A percentile compares a stretch with the other conserved stretches of the same genome.
Evolutionary conservation across 2,329 filamentous ascomycete genomes (phyloP).

Genomic region (Cryphonectria radicalis): DNA sequence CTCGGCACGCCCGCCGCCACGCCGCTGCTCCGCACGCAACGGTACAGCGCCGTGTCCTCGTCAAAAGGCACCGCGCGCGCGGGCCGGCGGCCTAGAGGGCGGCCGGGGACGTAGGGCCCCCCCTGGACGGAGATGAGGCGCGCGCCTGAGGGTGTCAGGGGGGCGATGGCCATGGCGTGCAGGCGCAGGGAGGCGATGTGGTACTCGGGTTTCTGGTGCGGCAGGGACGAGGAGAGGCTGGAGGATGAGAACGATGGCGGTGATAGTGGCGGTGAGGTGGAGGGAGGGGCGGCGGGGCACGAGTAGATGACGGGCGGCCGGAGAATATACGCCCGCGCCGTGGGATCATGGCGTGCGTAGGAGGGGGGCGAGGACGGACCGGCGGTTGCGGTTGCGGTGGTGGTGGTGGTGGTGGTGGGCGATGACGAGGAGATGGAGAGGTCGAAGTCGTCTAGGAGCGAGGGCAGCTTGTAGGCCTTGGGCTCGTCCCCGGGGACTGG

Average conservation of each 20-base stretch:
- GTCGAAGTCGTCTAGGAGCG: background rate
- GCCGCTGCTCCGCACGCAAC: background rate
- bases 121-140: background rate
- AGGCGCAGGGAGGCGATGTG: background rate
- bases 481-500: background rate
- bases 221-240: too few relatives aligned
- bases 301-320: background rate
- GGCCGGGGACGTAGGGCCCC: background rate
- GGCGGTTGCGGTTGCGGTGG: too few relatives aligned
- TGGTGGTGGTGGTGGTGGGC: too few relatives aligned
- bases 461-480: background rate
- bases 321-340: background rate
- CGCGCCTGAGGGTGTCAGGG: background rate
- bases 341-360: background rate
- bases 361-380: background rate
- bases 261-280: too few relatives aligned
- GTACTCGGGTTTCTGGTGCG: background rate
- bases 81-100: background rate
- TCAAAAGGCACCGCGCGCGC: background rate
- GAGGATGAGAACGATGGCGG: background rate
- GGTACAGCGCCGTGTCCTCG: background rate
- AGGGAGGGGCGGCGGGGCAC: background rate
- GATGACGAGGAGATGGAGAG: background rate
- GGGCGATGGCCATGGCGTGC: background rate
- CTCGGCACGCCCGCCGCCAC: background rate